Evolutionary conservation across 192 early-diverging fungal genomes (phyloP).

Genomic region (Ambispora gerdemannii): DNA sequence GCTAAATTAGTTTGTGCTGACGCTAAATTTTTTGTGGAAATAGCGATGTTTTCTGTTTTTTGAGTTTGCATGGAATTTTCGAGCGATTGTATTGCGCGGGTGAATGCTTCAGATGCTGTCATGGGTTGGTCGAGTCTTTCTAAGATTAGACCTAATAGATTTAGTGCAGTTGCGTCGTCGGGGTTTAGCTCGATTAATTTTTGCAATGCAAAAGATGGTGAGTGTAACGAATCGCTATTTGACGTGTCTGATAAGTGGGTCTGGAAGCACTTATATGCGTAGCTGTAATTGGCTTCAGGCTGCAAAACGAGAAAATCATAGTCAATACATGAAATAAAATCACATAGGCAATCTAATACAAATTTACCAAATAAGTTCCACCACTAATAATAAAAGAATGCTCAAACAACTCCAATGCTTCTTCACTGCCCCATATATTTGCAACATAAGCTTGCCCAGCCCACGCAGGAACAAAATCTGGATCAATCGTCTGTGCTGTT

Average conservation of each 20-base stretch:
- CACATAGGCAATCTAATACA: background rate
- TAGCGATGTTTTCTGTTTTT: constrained; percentile 19
- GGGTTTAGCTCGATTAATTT: constrained; percentile 63
- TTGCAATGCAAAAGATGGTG: constrained; percentile 58
- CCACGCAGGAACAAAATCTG: constrained; percentile 76
- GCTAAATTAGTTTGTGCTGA: constrained; percentile 65
- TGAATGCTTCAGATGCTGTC: constrained; percentile 65
- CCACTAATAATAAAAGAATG: constrained; percentile 72
- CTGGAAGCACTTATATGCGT: constrained; percentile 41
- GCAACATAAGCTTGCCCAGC: constrained; percentile 84
- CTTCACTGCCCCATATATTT: constrained; percentile 49
- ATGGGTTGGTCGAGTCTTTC: constrained; percentile 71
- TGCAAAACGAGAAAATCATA: constrained; percentile 25
- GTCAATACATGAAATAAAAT: background rate
- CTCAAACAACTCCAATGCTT: constrained; percentile 67
- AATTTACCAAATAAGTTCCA: constrained; percentile 40
- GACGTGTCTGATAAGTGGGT: constrained; percentile 20
- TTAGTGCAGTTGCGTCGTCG: constrained; percentile 55
- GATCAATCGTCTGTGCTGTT: constrained; percentile 69
- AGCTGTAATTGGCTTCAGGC: constrained; percentile 66
- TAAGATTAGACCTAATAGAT: constrained; percentile 70
- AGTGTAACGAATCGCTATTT: constrained; percentile 44
- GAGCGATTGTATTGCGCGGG: constrained; percentile 42
- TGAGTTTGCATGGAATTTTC: constrained; percentile 19
- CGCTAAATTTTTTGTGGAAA: constrained; percentile 30